Evolutionary conservation across 768 basidiomycete species (phyloP).

Genomic region (Gymnopilus dilepis): DNA sequence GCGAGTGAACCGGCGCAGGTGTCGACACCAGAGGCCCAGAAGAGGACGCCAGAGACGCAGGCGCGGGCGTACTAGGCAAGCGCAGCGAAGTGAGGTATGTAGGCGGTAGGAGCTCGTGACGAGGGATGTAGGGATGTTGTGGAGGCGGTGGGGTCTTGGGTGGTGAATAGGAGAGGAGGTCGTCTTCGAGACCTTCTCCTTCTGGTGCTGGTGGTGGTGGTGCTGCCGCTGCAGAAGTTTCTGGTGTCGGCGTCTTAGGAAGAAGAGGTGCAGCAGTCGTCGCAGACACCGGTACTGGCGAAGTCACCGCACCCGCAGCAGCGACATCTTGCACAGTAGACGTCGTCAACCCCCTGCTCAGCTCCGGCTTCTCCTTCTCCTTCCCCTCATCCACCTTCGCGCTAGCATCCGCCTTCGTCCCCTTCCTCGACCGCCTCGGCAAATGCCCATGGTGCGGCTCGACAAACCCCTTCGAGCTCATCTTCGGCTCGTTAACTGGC

Average conservation of each 20-base stretch:
- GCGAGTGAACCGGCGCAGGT: not conserved
- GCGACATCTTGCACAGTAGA: not conserved
- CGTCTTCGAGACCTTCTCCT: not conserved
- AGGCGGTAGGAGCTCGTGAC: not conserved
- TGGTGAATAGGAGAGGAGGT: not conserved
- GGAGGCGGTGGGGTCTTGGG: not conserved
- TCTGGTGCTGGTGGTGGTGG: not conserved
- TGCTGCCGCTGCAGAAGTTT: no score
- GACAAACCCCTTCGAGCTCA: slow-evolving; percentile 29
- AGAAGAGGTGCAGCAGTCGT: not conserved
- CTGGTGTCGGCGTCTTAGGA: not conserved
- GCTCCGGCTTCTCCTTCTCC: not conserved
- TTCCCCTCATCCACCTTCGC: not conserved
- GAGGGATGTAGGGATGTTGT: not conserved
- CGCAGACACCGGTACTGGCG: no score
- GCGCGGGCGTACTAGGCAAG: not conserved
- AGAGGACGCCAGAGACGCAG: not conserved
- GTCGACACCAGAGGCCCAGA: not conserved
- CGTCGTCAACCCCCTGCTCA: not conserved
- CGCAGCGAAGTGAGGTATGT: not conserved
- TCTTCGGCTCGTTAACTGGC: slow-evolving; percentile 6
- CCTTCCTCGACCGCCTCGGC: slow-evolving; percentile 17
- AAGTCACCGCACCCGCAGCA: no score
- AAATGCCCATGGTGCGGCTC: slow-evolving; percentile 27
- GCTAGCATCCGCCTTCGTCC: slow-evolving; percentile 8